A percentile compares a stretch with the other conserved stretches of the same genome.
Conservation (phyloP, 768 basidiomycete species). For the Rhodocollybia butyracea region DNA sequence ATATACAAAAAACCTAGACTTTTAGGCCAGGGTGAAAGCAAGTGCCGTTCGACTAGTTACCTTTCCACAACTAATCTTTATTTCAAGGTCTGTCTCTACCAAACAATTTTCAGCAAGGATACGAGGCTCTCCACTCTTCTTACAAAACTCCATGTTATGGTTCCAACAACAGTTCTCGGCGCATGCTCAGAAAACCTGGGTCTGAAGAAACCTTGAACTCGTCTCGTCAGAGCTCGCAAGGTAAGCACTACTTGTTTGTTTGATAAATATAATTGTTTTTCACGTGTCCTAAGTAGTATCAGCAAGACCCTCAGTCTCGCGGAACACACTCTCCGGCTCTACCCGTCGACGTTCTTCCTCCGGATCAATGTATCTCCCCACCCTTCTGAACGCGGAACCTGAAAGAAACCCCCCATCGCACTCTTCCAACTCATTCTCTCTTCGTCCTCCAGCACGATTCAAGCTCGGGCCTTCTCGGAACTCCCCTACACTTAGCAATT, state of each 20-base stretch:
- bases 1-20: neutral
- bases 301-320: neutral
- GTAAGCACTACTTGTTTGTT: neutral
- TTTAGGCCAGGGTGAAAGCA: neutral
- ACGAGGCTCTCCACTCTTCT: too few species aligned
- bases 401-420: neutral
- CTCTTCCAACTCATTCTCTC: neutral
- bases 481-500: neutral
- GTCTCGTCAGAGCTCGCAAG: neutral
- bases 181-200: neutral
- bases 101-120: too few species aligned
- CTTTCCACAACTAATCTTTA: too few species aligned
- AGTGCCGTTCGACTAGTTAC: too few species aligned
- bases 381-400: neutral
- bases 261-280: neutral
- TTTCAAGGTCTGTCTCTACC: too few species aligned
- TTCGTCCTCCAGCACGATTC: neutral
- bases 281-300: neutral
- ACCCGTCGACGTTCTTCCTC: neutral
- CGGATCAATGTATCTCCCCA: neutral
- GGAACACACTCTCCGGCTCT: neutral
- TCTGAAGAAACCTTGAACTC: neutral
- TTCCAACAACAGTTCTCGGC: neutral
- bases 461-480: neutral
- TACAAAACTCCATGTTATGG: too few species aligned